Percentiles rank a stretch among this genome's conserved stretches.
phyloP scores from a whole-genome alignment of 768 basidiomycete genomes.

The Gelatoporia subvermispora region DNA sequence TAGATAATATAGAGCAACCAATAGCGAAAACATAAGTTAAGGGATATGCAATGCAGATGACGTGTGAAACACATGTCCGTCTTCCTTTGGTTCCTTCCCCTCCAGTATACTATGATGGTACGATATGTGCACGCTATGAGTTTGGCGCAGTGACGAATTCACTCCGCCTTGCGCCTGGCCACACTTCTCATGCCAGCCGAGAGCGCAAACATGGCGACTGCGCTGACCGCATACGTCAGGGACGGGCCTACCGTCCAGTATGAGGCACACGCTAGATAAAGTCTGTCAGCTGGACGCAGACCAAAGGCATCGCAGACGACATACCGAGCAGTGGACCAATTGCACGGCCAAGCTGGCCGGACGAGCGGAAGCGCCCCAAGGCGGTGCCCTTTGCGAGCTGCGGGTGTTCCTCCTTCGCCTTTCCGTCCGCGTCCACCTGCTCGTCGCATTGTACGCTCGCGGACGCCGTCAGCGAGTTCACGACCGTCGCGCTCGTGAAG shows the following conservation, averaged over 20 bases:
- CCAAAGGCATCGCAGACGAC: constrained; percentile 17
- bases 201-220: constrained; percentile 59
- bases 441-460: constrained; percentile 92
- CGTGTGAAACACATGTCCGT: too few relatives aligned
- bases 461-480: constrained; percentile 86
- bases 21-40: too few relatives aligned
- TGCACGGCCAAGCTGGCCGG: constrained; percentile 93
- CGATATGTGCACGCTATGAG: neutral
- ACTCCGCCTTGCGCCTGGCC: constrained; percentile 9
- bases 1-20: too few relatives aligned
- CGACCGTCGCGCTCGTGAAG: constrained; percentile 93
- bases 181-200: constrained; percentile 48
- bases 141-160: too few relatives aligned
- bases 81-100: too few relatives aligned
- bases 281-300: constrained; percentile 8
- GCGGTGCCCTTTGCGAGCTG: constrained; percentile 80
- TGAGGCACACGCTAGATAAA: constrained; percentile 63
- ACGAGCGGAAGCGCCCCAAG: constrained; percentile 80
- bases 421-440: constrained; percentile 49
- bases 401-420: constrained; percentile 51
- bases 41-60: too few relatives aligned
- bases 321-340: constrained; percentile 86
- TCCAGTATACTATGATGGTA: too few relatives aligned
- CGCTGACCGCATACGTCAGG: constrained; percentile 63
- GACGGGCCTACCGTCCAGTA: constrained; percentile 90